phyloP scores from a whole-genome alignment of 768 basidiomycete species.

The Mycena chlorophos region DNA sequence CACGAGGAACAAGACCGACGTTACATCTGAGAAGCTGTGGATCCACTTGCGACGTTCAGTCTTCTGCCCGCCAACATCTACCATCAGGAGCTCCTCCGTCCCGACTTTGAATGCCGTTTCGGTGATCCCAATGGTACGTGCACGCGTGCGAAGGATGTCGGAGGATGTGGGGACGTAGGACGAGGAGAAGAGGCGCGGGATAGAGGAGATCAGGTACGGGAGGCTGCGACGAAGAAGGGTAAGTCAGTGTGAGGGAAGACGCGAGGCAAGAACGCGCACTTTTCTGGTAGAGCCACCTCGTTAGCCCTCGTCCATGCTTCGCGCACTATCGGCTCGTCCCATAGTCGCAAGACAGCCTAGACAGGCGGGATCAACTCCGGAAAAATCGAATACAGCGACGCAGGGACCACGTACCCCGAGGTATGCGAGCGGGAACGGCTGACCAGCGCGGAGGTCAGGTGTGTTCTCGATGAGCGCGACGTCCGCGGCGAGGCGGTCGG shows the following conservation, averaged over 20 bases:
- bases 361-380: background rate
- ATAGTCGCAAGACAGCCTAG: slow-evolving; percentile 64
- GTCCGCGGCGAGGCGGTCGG: too few species aligned
- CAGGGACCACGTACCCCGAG: slow-evolving; percentile 34
- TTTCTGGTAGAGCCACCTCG: slow-evolving; percentile 89
- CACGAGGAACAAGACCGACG: background rate
- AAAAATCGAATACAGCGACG: background rate
- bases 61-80: slow-evolving; percentile 58
- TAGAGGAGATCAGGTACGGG: slow-evolving; percentile 71
- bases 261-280: slow-evolving; percentile 49
- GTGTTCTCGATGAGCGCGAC: slow-evolving; percentile 67
- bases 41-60: slow-evolving; percentile 39
- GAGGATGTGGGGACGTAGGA: slow-evolving; percentile 75
- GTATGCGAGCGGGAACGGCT: slow-evolving; percentile 73
- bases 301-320: slow-evolving; percentile 80
- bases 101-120: slow-evolving; percentile 80
- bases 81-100: slow-evolving; percentile 86
- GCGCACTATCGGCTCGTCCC: slow-evolving; percentile 76
- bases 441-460: slow-evolving; percentile 72
- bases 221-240: slow-evolving; percentile 42
- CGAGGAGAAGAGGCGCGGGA: slow-evolving; percentile 79
- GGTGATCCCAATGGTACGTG: slow-evolving; percentile 88
- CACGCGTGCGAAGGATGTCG: slow-evolving; percentile 84
- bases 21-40: slow-evolving; percentile 55
- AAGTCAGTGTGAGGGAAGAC: background rate